These are phyloP conservation scores for Nicotiana benthamiana DNA, from an alignment of 257 asterid genomes.

Conservation along the genomic window DNA sequence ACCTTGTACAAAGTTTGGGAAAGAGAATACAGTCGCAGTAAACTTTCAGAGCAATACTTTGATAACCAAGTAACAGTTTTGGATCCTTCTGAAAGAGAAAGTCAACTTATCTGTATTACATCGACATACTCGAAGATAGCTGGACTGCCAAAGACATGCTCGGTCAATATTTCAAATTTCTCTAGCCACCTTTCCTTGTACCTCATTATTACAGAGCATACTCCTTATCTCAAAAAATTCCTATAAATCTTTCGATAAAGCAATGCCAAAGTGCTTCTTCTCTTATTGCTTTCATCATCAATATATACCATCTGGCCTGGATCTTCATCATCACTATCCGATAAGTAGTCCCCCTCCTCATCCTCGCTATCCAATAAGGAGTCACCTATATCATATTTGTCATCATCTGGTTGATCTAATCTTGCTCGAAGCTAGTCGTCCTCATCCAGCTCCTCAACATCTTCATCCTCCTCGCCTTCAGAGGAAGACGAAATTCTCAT, in stretches of 20 bases:
- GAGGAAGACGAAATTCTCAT: constrained; percentile 50
- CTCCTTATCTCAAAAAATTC: neutral
- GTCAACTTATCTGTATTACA: neutral
- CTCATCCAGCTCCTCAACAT: constrained; percentile 25
- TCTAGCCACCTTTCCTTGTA: neutral
- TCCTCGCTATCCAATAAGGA: constrained; percentile 20
- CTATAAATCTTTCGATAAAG: neutral
- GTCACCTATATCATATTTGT: neutral
- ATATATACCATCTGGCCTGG: neutral
- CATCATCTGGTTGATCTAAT: constrained; percentile 4
- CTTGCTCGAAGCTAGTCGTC: constrained; percentile 22
- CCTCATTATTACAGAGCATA: neutral
- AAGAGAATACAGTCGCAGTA: neutral
- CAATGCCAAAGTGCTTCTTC: neutral
- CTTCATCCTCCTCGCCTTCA: constrained; percentile 61
- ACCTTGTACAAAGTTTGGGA: neutral
- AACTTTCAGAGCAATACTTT: neutral
- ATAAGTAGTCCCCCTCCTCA: constrained; percentile 34
- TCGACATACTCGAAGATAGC: neutral
- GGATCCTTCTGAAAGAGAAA: too few relatives aligned
- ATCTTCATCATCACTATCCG: constrained; percentile 46
- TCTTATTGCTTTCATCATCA: neutral
- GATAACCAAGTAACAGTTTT: neutral
- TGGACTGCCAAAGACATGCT: neutral
- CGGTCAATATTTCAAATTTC: neutral